Evolutionary conservation across 2,329 filamentous ascomycete genomes (phyloP), one percentile per base, ranked within the genome.

Genomic region (Neonectria faginata): DNA sequence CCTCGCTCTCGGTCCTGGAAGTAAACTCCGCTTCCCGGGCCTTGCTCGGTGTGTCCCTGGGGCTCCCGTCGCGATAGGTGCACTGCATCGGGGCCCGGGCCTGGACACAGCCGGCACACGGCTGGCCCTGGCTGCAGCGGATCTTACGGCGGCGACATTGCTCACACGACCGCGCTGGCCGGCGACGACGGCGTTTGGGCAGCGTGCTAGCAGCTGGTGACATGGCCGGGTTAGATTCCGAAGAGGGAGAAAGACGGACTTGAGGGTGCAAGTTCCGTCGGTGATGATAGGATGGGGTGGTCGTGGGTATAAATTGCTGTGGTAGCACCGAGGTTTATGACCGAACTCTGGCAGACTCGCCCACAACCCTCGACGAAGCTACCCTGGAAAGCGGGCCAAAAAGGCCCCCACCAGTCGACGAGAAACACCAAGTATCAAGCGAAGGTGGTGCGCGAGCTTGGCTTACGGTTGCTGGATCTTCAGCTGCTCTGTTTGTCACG

Each of bases 141-240:
- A 73, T 67, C 53, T 73, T 74, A 33, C 72, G 70, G 48, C 71
- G 69, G 2, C 72, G 71, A 16, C 72, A 74, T 50, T 74, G 72
- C 54, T 74, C 71, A 31, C 72, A 74, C 5, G 72, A 74, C 20
- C 65, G 61, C 20, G 72, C 72, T 3, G 71, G 70, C 16, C 72
- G 67, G 1, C 72, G 71, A 41, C 72, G 64, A 8, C 72, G 72
- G 29, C 71, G 71, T 53, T 72, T 73, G 16, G 60, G n/a, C 5
- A 57, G 55, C n/a, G 62, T 47, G 8, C 64, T 68, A 5, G 47
- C 41, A 42, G 36, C 54, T 31, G 71, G 57, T 16, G 57, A 50
- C 60, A 57, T 62, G 29, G 39, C 27, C 7, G 47, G 47, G 16
- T 10, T 14, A 45, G 51, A 18, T 25, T 47, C 14, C 22, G 12